Evolutionary conservation across 257 asterid genomes (phyloP).

Genomic region (Ophiorrhiza pumila): DNA sequence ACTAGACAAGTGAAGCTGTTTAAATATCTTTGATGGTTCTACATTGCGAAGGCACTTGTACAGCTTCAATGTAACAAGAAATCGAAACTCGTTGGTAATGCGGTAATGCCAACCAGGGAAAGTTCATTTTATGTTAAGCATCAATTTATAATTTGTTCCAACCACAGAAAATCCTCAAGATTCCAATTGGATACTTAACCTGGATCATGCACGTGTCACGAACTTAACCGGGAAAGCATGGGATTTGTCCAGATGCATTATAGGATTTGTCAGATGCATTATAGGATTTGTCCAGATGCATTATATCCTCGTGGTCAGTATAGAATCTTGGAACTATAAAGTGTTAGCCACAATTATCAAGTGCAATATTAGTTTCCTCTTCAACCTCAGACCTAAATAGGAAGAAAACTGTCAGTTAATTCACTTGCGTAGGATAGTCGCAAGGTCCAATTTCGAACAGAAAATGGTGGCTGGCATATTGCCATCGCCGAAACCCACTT

Average conservation of each 20-base stretch:
- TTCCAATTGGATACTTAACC: conserved; percentile 23
- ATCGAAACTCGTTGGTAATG: too few species aligned
- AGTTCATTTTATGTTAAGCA: not conserved
- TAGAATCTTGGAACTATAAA: conserved; percentile 7
- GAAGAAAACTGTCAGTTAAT: not conserved
- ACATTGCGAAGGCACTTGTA: too few species aligned
- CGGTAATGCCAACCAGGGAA: not conserved
- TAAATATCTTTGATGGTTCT: too few species aligned
- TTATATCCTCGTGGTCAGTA: not conserved
- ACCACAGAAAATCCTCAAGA: conserved; percentile 31
- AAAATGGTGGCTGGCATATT: conserved; percentile 36
- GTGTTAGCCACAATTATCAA: conserved; percentile 3
- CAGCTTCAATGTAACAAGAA: too few species aligned
- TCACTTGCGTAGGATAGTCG: not conserved
- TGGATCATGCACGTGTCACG: conserved; percentile 44
- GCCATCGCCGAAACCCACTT: conserved; percentile 41
- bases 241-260: not conserved
- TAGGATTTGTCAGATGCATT: not conserved
- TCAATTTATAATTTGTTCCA: not conserved
- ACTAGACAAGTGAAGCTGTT: too few species aligned
- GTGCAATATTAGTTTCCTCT: conserved; percentile 1
- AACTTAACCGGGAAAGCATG: conserved; percentile 24
- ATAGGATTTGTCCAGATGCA: not conserved
- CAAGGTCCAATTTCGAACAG: conserved; percentile 1
- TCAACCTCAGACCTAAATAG: not conserved